A percentile compares a stretch with the other conserved stretches of the same genome.
phyloP scores from a whole-genome alignment of 1,284 basidiomycete species.

The Lentinula novae-zelandiae region DNA sequence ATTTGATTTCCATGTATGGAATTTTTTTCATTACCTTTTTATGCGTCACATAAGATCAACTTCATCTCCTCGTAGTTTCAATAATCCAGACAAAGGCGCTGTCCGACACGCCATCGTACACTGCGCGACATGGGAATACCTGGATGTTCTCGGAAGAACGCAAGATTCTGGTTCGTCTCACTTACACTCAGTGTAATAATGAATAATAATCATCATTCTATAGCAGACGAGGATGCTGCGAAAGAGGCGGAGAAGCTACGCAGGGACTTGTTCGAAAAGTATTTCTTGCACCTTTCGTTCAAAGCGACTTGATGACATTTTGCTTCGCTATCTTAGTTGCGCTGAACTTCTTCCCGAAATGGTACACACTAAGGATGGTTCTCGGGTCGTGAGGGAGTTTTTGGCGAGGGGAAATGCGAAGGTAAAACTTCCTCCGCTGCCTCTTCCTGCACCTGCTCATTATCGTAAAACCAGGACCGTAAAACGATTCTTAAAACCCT shows the following conservation, averaged over 20 bases:
- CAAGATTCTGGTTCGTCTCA: constrained; percentile 25
- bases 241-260: constrained; percentile 59
- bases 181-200: constrained; percentile 30
- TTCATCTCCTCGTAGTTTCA: constrained; percentile 51
- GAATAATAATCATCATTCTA: not conserved
- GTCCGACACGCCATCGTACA: constrained; percentile 84
- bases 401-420: constrained; percentile 79
- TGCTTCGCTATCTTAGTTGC: constrained; percentile 34
- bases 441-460: constrained; percentile 1
- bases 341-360: constrained; percentile 85
- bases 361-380: constrained; percentile 89
- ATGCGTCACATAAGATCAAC: not conserved
- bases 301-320: not conserved
- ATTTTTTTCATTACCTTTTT: not conserved
- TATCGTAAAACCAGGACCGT: constrained; percentile 53
- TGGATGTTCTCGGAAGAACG: constrained; percentile 24
- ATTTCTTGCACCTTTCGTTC: constrained; percentile 15
- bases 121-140: constrained; percentile 75
- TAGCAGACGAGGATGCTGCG: constrained; percentile 38
- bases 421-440: constrained; percentile 30
- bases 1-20: constrained; percentile 71
- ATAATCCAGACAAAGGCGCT: constrained; percentile 86
- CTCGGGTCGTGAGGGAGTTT: constrained; percentile 80
- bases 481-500: constrained; percentile 85
- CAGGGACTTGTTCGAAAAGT: constrained; percentile 68